Percentiles rank a stretch among this genome's conserved stretches.
Conservation (phyloP, 192 early-diverging fungal genomes). For the Oehlia diaphana region DNA sequence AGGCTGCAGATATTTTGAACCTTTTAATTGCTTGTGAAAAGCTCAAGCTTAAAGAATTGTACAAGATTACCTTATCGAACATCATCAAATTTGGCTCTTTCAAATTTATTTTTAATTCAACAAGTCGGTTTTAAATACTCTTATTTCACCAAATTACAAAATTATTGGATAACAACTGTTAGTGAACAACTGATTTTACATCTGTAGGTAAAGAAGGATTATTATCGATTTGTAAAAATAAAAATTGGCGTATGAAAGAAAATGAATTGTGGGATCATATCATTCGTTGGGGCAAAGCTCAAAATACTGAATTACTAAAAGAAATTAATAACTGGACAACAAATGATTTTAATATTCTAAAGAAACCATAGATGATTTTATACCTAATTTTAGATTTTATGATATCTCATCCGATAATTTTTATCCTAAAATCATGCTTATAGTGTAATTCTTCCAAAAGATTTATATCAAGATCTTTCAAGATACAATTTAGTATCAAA, state of each 20-base stretch:
- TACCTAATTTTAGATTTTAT: not conserved
- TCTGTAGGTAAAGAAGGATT: not conserved
- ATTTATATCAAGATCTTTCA: not conserved
- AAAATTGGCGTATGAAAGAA: slow-evolving; percentile 5
- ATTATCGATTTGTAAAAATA: not conserved
- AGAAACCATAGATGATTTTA: not conserved
- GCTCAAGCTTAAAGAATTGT: not conserved
- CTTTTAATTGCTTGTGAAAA: slow-evolving; percentile 5
- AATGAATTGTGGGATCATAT: not conserved
- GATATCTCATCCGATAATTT: not conserved
- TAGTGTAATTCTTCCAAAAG: not conserved
- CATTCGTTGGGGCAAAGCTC: slow-evolving; percentile 9
- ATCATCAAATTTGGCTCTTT: not conserved
- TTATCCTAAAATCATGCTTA: not conserved
- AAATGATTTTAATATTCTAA: not conserved
- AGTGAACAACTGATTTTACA: not conserved
- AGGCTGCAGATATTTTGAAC: not conserved
- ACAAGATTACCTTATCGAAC: not conserved
- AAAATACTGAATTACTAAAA: not conserved
- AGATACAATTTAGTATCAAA: not conserved
- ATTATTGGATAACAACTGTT: not conserved
- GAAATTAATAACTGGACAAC: not conserved
- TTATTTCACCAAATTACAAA: too few species aligned
- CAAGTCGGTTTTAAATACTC: not conserved
- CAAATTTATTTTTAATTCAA: not conserved